Evolutionary conservation across 2,329 filamentous ascomycete species (phyloP).

Genomic region (Paecilomyces niveus): DNA sequence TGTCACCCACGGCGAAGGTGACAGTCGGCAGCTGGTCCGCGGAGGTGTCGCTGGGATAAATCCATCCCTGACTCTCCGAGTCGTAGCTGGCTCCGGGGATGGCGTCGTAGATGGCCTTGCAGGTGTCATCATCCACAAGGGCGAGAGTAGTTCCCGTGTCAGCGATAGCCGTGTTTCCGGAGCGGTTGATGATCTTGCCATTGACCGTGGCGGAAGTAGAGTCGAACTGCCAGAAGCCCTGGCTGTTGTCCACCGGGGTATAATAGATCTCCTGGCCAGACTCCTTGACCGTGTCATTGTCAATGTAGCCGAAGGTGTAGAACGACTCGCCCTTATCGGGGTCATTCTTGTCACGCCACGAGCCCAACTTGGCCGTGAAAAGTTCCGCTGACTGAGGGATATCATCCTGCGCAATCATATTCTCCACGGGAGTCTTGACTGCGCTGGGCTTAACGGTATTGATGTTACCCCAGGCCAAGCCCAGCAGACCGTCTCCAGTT

Average conservation of each 20-base stretch:
- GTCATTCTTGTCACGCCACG: slow-evolving; percentile 44
- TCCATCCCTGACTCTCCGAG: slow-evolving; percentile 52
- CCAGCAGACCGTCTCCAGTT: slow-evolving; percentile 58
- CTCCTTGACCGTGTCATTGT: slow-evolving; percentile 52
- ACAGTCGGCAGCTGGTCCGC: slow-evolving; percentile 52
- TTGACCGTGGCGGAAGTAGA: slow-evolving; percentile 53
- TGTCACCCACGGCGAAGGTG: slow-evolving; percentile 56
- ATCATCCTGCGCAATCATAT: slow-evolving; percentile 55
- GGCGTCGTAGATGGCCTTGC: slow-evolving; percentile 55
- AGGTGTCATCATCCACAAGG: slow-evolving; percentile 55
- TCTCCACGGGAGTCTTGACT: slow-evolving; percentile 59
- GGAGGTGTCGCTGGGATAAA: slow-evolving; percentile 51
- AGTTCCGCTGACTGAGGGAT: slow-evolving; percentile 49
- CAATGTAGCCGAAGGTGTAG: slow-evolving; percentile 69
- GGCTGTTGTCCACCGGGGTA: slow-evolving; percentile 54
- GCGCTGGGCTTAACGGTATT: slow-evolving; percentile 53
- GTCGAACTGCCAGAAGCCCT: slow-evolving; percentile 63
- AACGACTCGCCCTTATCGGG: slow-evolving; percentile 47
- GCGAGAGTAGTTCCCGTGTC: slow-evolving; percentile 67
- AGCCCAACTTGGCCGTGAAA: slow-evolving; percentile 59
- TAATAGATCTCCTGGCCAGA: slow-evolving; percentile 52
- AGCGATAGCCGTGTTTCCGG: slow-evolving; percentile 59
- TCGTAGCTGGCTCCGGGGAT: slow-evolving; percentile 58
- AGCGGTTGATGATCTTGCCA: slow-evolving; percentile 44
- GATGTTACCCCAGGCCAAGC: slow-evolving; percentile 58